A percentile compares a stretch with the other conserved stretches of the same genome.
Conservation (phyloP, 345 rosid species). For the Eutrema japonicum region DNA sequence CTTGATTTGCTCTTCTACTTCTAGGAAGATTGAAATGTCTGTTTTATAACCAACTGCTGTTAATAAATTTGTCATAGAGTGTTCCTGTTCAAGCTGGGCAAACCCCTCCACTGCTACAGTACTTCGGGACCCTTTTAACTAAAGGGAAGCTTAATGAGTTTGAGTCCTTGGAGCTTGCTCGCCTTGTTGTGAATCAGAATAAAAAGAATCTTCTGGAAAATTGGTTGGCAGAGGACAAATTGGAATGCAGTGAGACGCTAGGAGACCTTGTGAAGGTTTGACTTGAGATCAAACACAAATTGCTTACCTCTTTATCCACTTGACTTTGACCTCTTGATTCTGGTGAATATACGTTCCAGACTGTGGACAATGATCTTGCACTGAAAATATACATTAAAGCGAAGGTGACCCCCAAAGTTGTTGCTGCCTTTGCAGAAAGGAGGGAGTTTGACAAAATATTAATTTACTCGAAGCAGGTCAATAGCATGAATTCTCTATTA, state of each 20-base stretch:
- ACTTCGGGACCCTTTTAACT: slow-evolving; percentile 96
- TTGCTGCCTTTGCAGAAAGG: slow-evolving; percentile 99
- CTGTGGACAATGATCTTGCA: slow-evolving; percentile 99
- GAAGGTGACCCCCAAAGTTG: slow-evolving; percentile 99
- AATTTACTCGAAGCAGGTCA: slow-evolving; percentile 97
- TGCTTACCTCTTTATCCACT: too few species aligned
- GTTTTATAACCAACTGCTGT: too few species aligned
- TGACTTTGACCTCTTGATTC: too few species aligned
- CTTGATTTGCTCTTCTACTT: too few species aligned
- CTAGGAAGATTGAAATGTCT: too few species aligned
- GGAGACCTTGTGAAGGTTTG: slow-evolving; percentile 14
- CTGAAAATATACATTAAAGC: slow-evolving; percentile 97
- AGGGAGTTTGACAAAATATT: slow-evolving; percentile 98
- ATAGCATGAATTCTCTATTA: neutral
- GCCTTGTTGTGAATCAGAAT: too few species aligned
- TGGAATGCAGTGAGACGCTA: too few species aligned
- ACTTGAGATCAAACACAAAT: too few species aligned
- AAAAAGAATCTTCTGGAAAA: too few species aligned
- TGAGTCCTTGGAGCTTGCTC: too few species aligned
- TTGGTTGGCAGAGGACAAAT: too few species aligned
- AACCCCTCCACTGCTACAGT: slow-evolving; percentile 76
- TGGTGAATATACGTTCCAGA: slow-evolving; percentile 57
- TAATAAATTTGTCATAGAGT: slow-evolving; percentile 52
- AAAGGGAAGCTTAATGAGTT: slow-evolving; percentile 58
- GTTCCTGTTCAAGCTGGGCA: slow-evolving; percentile 99